Base-by-base conservation (phyloP, 129 eudicot genomes). In the Tagetes erecta region DNA sequence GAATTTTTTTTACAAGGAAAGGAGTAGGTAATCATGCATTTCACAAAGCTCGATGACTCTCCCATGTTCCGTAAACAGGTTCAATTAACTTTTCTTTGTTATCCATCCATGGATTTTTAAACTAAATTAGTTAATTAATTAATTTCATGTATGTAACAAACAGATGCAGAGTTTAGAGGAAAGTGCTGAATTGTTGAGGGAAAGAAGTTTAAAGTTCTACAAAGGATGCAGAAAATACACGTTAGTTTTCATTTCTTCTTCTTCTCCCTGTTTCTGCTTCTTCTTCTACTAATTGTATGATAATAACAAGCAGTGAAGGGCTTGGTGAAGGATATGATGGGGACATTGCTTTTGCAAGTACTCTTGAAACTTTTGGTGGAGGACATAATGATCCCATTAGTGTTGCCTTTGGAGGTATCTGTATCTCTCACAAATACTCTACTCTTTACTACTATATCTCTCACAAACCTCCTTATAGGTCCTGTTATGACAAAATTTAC, bases 21-120 rank as follows among this genome's bases (percentile, higher is more conserved):
- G 49, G 1, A 70, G 36, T 65, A 4, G 20, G 34, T 74, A 89
- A 71, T 80, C 83, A 94, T 94, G 98, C 98, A 86, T 81, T 91
- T 90, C 59, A 83, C 91, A 12, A 94, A 94, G 91, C 97, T 94
- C 59, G 98, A 94, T 76, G 98, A 94, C 78, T 94, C 98, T 78
- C 98, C 98, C 38, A 94, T 94, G 98, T 94, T 94, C 78, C 87
- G 98, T 6, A 91, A 94, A 76, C 98, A 94, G 97, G 98, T 93
- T 44, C 8, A 20, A 20, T 20, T 20, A 20, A 20, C 27, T 20
- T 20, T 20, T 20, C 27, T 20, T 20, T 20, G 27, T 20, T 20
- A 20, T 20, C 27, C 27, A 20, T 20, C 27, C 27, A 20, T 20
- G 27, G 27, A 20, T 20, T 20, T 20, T 20, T 20, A 20, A 0